A percentile compares a stretch with the other conserved stretches of the same genome.
phyloP scores from a whole-genome alignment of 2,329 filamentous ascomycete genomes.

The Xenoacremonium recifei region DNA sequence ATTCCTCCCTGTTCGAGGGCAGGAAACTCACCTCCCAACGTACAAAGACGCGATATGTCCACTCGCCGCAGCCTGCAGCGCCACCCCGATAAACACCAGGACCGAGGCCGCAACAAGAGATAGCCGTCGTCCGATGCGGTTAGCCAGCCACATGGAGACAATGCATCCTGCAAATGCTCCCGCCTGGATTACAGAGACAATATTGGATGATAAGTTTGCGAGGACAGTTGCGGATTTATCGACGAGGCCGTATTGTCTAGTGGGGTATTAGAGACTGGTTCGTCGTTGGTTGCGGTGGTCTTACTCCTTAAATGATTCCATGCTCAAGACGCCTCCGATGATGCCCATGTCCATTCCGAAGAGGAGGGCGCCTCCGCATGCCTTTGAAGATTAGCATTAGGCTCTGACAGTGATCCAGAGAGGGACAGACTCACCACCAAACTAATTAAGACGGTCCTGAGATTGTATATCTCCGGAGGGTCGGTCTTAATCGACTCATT shows the following conservation, averaged over 20 bases:
- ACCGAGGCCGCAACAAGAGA: constrained; percentile 26
- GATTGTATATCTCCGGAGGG: constrained; percentile 67
- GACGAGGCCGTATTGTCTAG: constrained; percentile 24
- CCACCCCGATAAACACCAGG: constrained; percentile 28
- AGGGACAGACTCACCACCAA: no score
- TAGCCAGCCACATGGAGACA: constrained; percentile 23
- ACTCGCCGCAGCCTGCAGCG: constrained; percentile 31
- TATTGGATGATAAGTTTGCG: constrained; percentile 23
- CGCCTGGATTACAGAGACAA: constrained; percentile 28
- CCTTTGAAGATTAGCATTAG: constrained; percentile 5
- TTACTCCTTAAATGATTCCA: constrained; percentile 24
- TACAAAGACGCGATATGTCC: constrained; percentile 29
- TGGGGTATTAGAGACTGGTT: neutral
- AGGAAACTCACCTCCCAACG: constrained; percentile 25
- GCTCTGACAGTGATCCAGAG: no score
- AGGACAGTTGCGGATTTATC: constrained; percentile 6
- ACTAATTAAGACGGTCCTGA: constrained; percentile 63
- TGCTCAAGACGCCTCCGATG: constrained; percentile 26
- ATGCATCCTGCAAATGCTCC: constrained; percentile 25
- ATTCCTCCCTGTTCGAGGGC: neutral
- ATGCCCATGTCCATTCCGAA: constrained; percentile 29
- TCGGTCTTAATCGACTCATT: constrained; percentile 65
- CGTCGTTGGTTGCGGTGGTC: neutral
- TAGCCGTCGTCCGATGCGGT: constrained; percentile 30
- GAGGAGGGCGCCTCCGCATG: constrained; percentile 18